These are phyloP conservation scores for Salix caprea DNA, from an alignment of 345 rosid species.

Conservation along the genomic window DNA sequence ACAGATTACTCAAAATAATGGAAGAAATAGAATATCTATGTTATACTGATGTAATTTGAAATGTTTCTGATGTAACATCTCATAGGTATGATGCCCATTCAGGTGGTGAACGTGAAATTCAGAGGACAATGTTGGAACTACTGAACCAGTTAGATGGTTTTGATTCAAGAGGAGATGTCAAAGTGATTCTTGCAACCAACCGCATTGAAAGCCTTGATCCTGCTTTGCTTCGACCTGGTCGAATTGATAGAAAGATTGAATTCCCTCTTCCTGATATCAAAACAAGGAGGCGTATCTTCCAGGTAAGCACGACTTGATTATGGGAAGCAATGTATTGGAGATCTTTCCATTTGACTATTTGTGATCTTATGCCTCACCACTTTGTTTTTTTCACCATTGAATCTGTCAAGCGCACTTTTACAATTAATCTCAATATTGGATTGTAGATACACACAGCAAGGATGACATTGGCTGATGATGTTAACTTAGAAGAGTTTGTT, in stretches of 20 bases:
- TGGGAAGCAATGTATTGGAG: neutral
- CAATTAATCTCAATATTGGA: neutral
- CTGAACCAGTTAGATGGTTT: slow-evolving; percentile 94
- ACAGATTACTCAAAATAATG: neutral
- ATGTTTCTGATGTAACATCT: neutral
- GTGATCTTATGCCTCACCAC: no score
- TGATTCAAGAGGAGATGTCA: slow-evolving; percentile 96
- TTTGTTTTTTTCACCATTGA: neutral
- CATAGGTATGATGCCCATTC: slow-evolving; percentile 88
- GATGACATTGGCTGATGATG: slow-evolving; percentile 96
- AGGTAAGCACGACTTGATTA: slow-evolving; percentile 38
- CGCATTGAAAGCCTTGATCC: slow-evolving; percentile 96
- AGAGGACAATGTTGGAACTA: slow-evolving; percentile 96
- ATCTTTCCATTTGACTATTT: neutral
- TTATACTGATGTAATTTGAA: neutral
- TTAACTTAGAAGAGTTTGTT: slow-evolving; percentile 94
- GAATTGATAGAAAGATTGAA: slow-evolving; percentile 92
- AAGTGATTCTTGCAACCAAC: slow-evolving; percentile 95
- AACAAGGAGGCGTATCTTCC: slow-evolving; percentile 95
- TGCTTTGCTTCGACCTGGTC: slow-evolving; percentile 91
- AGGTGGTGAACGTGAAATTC: slow-evolving; percentile 98
- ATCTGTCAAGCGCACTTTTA: neutral
- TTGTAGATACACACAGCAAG: slow-evolving; percentile 87
- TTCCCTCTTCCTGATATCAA: slow-evolving; percentile 99
- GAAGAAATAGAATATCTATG: neutral